Evolutionary conservation across 495 filamentous ascomycete genomes (phyloP).

Genomic region (Articulospora tetracladia): DNA sequence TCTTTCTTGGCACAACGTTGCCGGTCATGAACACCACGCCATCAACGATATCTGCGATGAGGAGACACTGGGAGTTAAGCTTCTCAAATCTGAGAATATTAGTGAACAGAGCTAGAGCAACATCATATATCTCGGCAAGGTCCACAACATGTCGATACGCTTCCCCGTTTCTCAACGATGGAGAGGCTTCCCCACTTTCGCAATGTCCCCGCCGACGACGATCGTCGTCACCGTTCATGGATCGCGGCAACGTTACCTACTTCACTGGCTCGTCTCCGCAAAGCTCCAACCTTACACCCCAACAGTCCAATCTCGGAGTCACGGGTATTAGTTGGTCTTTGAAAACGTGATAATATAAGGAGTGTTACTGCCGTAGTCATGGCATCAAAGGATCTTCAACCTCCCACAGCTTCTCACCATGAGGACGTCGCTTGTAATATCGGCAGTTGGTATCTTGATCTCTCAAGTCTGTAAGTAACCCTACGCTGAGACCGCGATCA

Average conservation of each 20-base stretch:
- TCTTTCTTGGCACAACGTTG: no score
- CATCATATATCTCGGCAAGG: background rate
- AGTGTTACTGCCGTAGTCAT: background rate
- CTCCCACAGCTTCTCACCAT: background rate
- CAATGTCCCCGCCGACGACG: background rate
- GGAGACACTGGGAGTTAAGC: background rate
- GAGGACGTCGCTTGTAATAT: background rate
- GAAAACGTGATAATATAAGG: background rate
- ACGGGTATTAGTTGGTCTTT: background rate
- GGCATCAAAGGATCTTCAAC: background rate
- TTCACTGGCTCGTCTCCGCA: background rate
- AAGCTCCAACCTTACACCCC: background rate
- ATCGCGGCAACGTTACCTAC: background rate
- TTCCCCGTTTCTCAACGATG: background rate
- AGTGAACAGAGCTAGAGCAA: background rate
- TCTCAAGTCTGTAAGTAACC: background rate
- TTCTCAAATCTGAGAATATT: background rate
- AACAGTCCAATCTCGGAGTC: background rate
- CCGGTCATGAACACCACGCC: no score
- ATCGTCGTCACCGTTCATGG: background rate
- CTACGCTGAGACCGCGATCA: background rate
- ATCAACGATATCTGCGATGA: no score
- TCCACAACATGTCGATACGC: background rate
- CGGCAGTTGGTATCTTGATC: background rate
- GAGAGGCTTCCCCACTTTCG: constrained; percentile 3